phyloP scores from a whole-genome alignment of 2,329 filamentous ascomycete species.

The Claviceps maximensis region DNA sequence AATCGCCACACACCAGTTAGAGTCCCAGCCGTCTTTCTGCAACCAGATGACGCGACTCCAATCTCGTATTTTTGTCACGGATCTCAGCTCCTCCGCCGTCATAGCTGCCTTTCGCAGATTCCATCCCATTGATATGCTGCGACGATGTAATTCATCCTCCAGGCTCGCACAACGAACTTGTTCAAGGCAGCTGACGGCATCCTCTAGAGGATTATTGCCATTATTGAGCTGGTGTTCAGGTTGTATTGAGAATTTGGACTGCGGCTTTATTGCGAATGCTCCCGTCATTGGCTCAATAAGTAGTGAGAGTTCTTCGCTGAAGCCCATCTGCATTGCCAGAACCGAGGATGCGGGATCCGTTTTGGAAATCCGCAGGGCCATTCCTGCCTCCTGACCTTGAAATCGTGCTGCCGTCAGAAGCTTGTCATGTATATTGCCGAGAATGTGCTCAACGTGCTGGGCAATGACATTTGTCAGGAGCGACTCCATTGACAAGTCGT shows the following conservation, averaged over 20 bases:
- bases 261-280: slow-evolving; percentile 56
- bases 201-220: slow-evolving; percentile 39
- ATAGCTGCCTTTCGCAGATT: slow-evolving; percentile 33
- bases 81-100: slow-evolving; percentile 41
- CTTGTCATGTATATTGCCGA: slow-evolving; percentile 51
- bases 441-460: slow-evolving; percentile 57
- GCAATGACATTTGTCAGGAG: slow-evolving; percentile 65
- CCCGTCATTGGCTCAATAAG: slow-evolving; percentile 69
- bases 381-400: slow-evolving; percentile 40
- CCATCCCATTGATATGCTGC: slow-evolving; percentile 55
- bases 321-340: slow-evolving; percentile 57
- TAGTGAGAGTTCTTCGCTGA: slow-evolving; percentile 45
- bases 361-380: slow-evolving; percentile 44
- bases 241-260: slow-evolving; percentile 39
- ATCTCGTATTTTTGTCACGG: slow-evolving; percentile 48
- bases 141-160: slow-evolving; percentile 46
- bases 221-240: slow-evolving; percentile 55
- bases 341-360: slow-evolving; percentile 53
- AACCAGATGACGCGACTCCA: slow-evolving; percentile 56
- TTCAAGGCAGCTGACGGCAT: slow-evolving; percentile 45
- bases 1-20: slow-evolving; percentile 59
- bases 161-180: slow-evolving; percentile 47
- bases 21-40: slow-evolving; percentile 55
- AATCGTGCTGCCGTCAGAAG: slow-evolving; percentile 49
- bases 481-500: slow-evolving; percentile 57